Conservation (phyloP, 768 basidiomycete genomes). For the Leccinellum luteum region DNA sequence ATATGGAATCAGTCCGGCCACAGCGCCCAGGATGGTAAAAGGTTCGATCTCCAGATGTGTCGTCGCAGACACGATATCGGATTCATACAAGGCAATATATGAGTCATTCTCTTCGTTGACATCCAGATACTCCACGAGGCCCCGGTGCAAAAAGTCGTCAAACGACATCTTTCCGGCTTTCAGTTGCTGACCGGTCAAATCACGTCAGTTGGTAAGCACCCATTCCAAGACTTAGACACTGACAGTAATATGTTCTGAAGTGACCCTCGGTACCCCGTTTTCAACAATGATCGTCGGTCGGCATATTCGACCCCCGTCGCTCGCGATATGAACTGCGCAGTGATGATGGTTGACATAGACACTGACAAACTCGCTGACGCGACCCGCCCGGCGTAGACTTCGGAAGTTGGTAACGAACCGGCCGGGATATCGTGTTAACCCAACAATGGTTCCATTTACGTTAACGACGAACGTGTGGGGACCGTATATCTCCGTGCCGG, state of each 20-base stretch:
- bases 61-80: constrained; percentile 74
- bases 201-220: constrained; percentile 3
- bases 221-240: constrained; percentile 2
- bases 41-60: constrained; percentile 99
- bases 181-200: constrained; percentile 52
- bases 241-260: constrained; percentile 76
- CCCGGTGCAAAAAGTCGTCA: constrained; percentile 90
- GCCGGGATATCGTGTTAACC: constrained; percentile 80
- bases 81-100: constrained; percentile 91
- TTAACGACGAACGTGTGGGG: constrained; percentile 91
- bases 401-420: constrained; percentile 91
- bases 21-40: constrained; percentile 95
- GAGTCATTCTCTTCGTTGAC: constrained; percentile 99
- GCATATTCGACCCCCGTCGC: constrained; percentile 97
- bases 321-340: constrained; percentile 90
- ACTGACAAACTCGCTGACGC: constrained; percentile 94
- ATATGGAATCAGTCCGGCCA: constrained; percentile 97
- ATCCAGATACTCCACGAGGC: constrained; percentile 96
- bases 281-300: constrained; percentile 97
- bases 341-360: constrained; percentile 97
- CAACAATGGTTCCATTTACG: constrained; percentile 95
- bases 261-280: constrained; percentile 70
- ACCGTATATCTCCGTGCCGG: constrained; percentile 96
- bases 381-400: constrained; percentile 85
- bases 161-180: constrained; percentile 79